Evolutionary conservation across 2,329 filamentous ascomycete species (phyloP), one percentile per base, ranked within the genome.

Genomic region (Nannizziopsis arthrosporioides): DNA sequence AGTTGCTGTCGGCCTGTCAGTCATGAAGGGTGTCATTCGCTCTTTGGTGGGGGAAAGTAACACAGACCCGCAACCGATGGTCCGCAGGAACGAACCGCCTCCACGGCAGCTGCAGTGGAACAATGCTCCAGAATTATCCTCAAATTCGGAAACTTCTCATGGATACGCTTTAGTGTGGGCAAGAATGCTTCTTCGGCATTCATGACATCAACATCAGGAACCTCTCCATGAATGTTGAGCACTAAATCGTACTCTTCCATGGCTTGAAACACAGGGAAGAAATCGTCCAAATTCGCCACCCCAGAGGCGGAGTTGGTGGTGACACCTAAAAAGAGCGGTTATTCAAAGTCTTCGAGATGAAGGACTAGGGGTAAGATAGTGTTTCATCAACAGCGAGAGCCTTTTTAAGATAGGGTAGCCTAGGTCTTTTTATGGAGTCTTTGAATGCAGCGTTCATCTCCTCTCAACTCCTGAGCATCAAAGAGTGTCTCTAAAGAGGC

Each of bases 141-240:
- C 36, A 69, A 59, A 45, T 48, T 49, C 1, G 90, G 89, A 64
- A 93, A 95, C 19, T 73, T 73, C 17, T 74, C 67, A 59, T 94
- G 85, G 1, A 96, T 75, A 14, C 76, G 75, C 54, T 77, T 72
- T 31, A 95, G 73, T 0, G 82, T 90, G 0, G 89, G 89, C 7
- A 96, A 72, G 68, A 96, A 96, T 2, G 72, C 73, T 53, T 80
- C 75, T 65, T 89, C 84, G 15, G 82, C 82, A 57, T 82, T 84
- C 54, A 86, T 68, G 27, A 78, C 73, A 0, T 75, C 78, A 51
- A 76, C 70, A 1, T 74, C 73, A 0, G 80, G 82, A n/a, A 82
- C 78, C 68, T 95, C 90, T 55, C 89, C 90, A 63, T 96, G 89
- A n/a, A 96, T 72, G 68, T 95, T 95, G 37, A 93, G 74, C n/a